A percentile compares a stretch with the other conserved stretches of the same genome.
Evolutionary conservation across 108 stramenopile species (phyloP).

Genomic region (Cyclotella sp.): DNA sequence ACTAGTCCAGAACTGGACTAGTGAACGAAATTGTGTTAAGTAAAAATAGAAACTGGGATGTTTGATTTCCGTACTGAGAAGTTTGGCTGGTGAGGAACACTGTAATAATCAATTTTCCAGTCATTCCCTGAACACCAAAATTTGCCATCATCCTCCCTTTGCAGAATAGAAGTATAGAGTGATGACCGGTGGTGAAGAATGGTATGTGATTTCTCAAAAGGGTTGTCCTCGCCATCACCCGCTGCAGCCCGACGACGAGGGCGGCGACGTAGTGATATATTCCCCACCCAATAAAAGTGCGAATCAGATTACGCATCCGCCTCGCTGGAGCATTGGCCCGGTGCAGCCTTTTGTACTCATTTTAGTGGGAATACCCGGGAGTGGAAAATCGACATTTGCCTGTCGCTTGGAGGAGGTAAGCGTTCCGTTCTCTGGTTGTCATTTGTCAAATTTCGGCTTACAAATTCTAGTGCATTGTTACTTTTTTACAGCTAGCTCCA

Average conservation of each 20-base stretch:
- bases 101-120: no score
- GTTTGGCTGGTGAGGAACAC: no score
- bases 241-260: neutral
- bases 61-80: no score
- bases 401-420: slow-evolving; percentile 35
- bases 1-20: no score
- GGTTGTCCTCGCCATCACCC: no score
- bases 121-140: no score
- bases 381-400: slow-evolving; percentile 74
- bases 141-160: no score
- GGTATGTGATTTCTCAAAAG: no score
- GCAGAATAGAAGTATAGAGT: no score
- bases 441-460: neutral
- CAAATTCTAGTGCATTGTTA: neutral
- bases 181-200: no score
- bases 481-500: slow-evolving; percentile 26
- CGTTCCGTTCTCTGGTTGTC: neutral
- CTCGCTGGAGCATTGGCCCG: neutral
- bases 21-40: no score
- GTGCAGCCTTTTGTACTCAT: slow-evolving; percentile 53
- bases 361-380: slow-evolving; percentile 71
- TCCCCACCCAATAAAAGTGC: neutral
- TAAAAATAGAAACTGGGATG: no score
- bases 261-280: neutral
- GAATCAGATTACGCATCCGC: neutral